A percentile compares a stretch with the other conserved stretches of the same genome.
Evolutionary conservation across 2,329 filamentous ascomycete genomes (phyloP).

Genomic region (Pestalotiopsis sp.): DNA sequence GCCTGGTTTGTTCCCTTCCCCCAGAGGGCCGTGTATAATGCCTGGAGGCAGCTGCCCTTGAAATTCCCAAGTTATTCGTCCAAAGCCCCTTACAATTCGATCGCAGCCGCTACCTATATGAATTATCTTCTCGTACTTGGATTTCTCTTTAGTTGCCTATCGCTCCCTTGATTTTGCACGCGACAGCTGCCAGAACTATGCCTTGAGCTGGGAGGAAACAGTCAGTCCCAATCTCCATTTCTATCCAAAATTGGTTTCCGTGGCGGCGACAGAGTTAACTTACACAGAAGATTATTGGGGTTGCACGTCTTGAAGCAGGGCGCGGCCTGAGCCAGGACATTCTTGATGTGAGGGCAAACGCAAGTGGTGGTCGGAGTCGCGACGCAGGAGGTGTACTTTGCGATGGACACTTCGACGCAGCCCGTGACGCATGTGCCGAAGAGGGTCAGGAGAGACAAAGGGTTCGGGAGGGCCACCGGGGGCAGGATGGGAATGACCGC

Average conservation of each 20-base stretch:
- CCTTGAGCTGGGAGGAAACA: not conserved
- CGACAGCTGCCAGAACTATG: not conserved
- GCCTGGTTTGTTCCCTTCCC: not conserved
- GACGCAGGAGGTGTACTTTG: not conserved
- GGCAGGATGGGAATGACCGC: not conserved
- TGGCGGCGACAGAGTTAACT: not conserved
- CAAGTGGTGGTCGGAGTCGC: not conserved
- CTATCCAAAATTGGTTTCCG: too few species aligned
- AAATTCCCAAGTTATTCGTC: not conserved
- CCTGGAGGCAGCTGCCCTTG: not conserved
- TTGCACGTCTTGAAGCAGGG: not conserved
- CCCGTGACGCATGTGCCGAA: not conserved
- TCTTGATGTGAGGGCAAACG: not conserved
- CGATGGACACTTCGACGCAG: not conserved
- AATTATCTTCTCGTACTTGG: too few species aligned
- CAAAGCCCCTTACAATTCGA: not conserved
- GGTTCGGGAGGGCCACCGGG: not conserved
- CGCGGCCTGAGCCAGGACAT: not conserved
- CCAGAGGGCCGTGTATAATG: not conserved
- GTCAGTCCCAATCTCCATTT: too few species aligned
- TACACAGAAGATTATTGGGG: not conserved
- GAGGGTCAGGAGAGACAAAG: not conserved
- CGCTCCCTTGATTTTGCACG: not conserved
- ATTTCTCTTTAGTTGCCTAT: too few species aligned
- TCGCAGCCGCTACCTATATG: too few species aligned